Evolutionary conservation across 2,329 filamentous ascomycete species (phyloP), one percentile per base, ranked within the genome.

Genomic region (Colletotrichum endophyticum): DNA sequence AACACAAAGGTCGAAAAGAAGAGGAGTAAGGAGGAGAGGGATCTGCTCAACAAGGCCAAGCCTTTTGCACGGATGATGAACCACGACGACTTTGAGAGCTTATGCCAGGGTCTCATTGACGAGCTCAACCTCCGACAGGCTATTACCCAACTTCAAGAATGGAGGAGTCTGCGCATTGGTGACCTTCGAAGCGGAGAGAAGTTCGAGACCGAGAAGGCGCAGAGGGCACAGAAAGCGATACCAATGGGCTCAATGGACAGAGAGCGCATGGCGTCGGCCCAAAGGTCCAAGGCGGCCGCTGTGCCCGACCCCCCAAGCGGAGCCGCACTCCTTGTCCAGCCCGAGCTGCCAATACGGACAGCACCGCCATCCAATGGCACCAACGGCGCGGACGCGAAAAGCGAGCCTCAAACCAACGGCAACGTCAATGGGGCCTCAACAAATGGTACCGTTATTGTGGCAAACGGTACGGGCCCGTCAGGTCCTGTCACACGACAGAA

Each of bases 61-160:
- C 97, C 97, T 0, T 98, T 98, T 81, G 96, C 96, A 4, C 92
- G 96, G 57, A 98, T 99, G 92, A 98, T 99, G 96, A 98, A 96
- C 81, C 94, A 94, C 80, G 90, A 94, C 63, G 97, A 99, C 84
- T 99, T 98, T 81, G 94, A 98, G 78, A 92, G 93, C 13, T 93
- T 99, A 79, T 95, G 94, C 79, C 93, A 95, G 77, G 96, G 96
- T 3, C 87, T 99, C 1, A 91, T 98, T 63, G 96, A 98, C 81
- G 97, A 99, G 85, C 92, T 97, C 78, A 98, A 98, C 79, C 88
- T 99, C 22, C 93, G 97, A 3, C 93, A 98, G 82, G 97, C 97
- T 49, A 98, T 99, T 75, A 79, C 91, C 0, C 96, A 99, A 83
- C 88, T 99, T 4, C 96, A 99, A 82, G 97, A 99, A 81, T 99